Base-by-base conservation (phyloP, 306 rosid species). In the Trifolium repens region DNA sequence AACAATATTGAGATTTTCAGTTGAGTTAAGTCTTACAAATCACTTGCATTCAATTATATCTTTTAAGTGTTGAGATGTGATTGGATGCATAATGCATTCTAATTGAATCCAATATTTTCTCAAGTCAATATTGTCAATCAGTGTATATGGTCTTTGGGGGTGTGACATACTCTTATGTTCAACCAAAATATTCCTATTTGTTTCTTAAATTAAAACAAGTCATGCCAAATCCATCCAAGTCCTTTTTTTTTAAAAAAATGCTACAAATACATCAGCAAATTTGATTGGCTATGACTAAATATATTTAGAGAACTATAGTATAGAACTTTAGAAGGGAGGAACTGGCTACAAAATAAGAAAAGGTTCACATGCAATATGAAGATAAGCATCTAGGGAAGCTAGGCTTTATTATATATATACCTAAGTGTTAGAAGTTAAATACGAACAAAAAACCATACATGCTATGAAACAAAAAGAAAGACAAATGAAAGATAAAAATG, bases 331-430 rank as follows among this genome's bases (percentile, higher is more conserved):
- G 57, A 52, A 46, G 24, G 22, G 22, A 52, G 54, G 64, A 15
- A 10, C 53, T 37, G 58, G 15, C 2, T 35, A 64, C 46, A 66
- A 16, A 53, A 40, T 67, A 17, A 24, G 13, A 65, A 57, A 67
- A 44, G 68, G 39, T 54, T 67, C 59, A 54, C 63, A 50, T 60
- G 34, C 26, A 60, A 46, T 30, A 11, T 34, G 22, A 9, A 47
- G 40, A 78, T 69, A 8, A 65, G 60, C 54, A 10, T 59, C 26
- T 63, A 59, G n/a, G 19, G 69, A 76, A 77, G 80, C 61, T 55
- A 46, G 19, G 37, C 62, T 1, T 37, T 59, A 37, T 62, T 47
- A 46, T 78, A 59, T 62, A 34, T 62, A 34, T 35, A 34, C 67
- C 46, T 7, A 34, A 32, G 74, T 68, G 37, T 43, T 32, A 26